Evolutionary conservation across 2,329 filamentous ascomycete species (phyloP).

Genomic region (Trichophyton schoenleinii): DNA sequence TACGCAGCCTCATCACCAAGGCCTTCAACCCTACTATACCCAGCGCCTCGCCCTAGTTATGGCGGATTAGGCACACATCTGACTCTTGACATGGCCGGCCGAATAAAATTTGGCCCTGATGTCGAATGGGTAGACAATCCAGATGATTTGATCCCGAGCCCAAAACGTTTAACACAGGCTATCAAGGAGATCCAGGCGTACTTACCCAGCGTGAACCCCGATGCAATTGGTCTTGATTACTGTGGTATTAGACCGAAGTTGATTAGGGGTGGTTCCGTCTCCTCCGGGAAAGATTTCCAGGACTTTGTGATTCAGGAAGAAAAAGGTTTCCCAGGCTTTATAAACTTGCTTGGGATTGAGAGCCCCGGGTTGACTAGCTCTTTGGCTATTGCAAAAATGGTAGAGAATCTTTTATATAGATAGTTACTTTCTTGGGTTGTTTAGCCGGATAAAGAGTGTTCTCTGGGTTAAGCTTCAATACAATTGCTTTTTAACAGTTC

Average conservation of each 20-base stretch:
- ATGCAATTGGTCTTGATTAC: conserved; percentile 65
- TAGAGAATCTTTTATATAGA: conserved; percentile 11
- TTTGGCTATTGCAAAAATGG: conserved; percentile 43
- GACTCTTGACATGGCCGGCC: conserved; percentile 74
- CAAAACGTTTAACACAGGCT: conserved; percentile 51
- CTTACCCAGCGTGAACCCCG: conserved; percentile 58
- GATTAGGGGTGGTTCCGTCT: conserved; percentile 44
- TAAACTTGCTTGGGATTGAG: conserved; percentile 87
- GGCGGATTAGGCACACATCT: conserved; percentile 90
- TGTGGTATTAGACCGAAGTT: conserved; percentile 87
- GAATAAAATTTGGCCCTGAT: conserved; percentile 84
- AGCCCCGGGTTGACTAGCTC: conserved; percentile 81
- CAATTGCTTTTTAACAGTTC: not conserved
- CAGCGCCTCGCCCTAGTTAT: conserved; percentile 66
- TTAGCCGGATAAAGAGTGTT: not conserved
- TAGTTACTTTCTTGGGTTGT: not conserved
- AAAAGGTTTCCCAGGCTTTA: conserved; percentile 65
- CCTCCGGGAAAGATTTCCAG: conserved; percentile 51
- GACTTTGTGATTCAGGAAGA: conserved; percentile 76
- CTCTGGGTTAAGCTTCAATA: not conserved
- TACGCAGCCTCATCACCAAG: conserved; percentile 56
- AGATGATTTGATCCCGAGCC: conserved; percentile 55
- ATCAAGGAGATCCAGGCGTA: conserved; percentile 65
- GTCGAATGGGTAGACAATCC: conserved; percentile 79
- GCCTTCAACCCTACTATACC: conserved; percentile 69